Percentiles rank a stretch among this genome's conserved stretches.
Evolutionary conservation across 164 flowering plant species (phyloP).

Genomic region (Paratinospora sagittata): DNA sequence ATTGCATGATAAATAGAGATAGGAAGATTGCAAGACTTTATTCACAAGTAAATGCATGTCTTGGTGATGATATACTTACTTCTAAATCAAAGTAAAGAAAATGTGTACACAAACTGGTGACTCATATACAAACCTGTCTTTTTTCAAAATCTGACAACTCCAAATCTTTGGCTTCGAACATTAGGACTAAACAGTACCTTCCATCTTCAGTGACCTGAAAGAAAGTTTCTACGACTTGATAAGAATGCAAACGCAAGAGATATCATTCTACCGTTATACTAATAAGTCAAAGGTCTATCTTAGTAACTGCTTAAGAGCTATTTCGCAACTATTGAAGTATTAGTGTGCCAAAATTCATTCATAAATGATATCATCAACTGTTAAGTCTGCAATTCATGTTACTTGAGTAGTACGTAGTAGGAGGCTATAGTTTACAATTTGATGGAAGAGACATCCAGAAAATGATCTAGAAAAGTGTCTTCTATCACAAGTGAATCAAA

Average conservation of each 20-base stretch:
- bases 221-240: neutral
- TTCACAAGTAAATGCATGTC: no score
- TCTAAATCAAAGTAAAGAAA: constrained; percentile 23
- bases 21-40: no score
- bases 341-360: neutral
- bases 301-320: neutral
- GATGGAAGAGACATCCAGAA: neutral
- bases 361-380: neutral
- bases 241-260: constrained; percentile 6
- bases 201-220: constrained; percentile 84
- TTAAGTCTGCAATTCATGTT: neutral
- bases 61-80: no score
- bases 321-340: neutral
- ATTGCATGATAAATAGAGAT: no score
- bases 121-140: constrained; percentile 60
- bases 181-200: constrained; percentile 67
- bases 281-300: no score
- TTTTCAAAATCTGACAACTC: constrained; percentile 79
- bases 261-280: no score
- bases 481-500: neutral
- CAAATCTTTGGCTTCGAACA: constrained; percentile 81
- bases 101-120: neutral
- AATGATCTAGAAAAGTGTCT: neutral
- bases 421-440: neutral
- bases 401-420: neutral